These are phyloP conservation scores for Talaromyces sp. DNA, from an alignment of 2,329 filamentous ascomycete genomes.

Conservation along the genomic window DNA sequence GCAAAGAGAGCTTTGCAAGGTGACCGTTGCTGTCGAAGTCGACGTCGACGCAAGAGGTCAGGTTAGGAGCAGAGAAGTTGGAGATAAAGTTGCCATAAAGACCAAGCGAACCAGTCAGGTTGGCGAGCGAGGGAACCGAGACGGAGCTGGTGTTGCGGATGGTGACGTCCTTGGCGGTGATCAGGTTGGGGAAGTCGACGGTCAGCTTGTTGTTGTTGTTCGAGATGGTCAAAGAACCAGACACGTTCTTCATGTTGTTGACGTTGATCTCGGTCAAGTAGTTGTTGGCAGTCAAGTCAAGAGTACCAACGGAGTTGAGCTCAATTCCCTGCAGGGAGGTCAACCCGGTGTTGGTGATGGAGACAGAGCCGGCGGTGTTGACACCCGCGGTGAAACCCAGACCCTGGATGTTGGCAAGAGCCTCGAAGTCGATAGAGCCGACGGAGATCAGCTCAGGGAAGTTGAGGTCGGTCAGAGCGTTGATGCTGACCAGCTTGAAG, in stretches of 20 bases:
- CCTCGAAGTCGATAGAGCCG: slow-evolving; percentile 63
- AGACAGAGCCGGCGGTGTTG: slow-evolving; percentile 58
- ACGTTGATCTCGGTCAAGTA: slow-evolving; percentile 67
- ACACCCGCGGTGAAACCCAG: slow-evolving; percentile 62
- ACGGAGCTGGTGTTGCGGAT: slow-evolving; percentile 75
- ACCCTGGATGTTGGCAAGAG: slow-evolving; percentile 60
- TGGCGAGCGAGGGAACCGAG: slow-evolving; percentile 64
- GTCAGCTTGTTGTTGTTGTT: slow-evolving; percentile 72
- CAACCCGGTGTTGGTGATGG: slow-evolving; percentile 82
- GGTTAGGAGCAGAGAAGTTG: slow-evolving; percentile 41
- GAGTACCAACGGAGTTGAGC: slow-evolving; percentile 62
- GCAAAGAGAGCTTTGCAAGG: slow-evolving; percentile 70
- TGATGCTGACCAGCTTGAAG: slow-evolving; percentile 67
- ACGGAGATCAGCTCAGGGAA: slow-evolving; percentile 63
- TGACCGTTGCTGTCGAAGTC: slow-evolving; percentile 53
- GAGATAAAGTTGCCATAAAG: slow-evolving; percentile 68
- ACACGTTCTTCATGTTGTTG: slow-evolving; percentile 73
- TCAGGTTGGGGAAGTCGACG: slow-evolving; percentile 72
- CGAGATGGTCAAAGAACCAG: slow-evolving; percentile 63
- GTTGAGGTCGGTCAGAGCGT: slow-evolving; percentile 60
- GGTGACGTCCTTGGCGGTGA: slow-evolving; percentile 73
- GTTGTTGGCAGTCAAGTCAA: slow-evolving; percentile 88
- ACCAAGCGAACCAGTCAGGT: slow-evolving; percentile 72
- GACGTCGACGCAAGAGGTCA: slow-evolving; percentile 47
- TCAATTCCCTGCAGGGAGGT: slow-evolving; percentile 74